Conservation (phyloP, 148 eudicot species). For the Heliosperma pusillum region DNA sequence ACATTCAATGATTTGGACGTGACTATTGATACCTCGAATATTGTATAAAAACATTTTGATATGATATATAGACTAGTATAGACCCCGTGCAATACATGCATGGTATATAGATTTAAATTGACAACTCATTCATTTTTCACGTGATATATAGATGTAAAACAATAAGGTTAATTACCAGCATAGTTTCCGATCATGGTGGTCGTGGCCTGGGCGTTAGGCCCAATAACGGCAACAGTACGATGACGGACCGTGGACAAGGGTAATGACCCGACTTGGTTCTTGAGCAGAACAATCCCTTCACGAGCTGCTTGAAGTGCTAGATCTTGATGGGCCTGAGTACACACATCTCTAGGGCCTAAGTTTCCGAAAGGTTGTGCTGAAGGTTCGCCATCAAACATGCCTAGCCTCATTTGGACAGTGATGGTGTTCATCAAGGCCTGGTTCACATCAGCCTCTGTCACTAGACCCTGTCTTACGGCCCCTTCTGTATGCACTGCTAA, state of each 20-base stretch:
- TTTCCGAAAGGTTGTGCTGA: slow-evolving; percentile 56
- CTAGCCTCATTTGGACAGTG: slow-evolving; percentile 80
- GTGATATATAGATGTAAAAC: not conserved
- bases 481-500: slow-evolving; percentile 65
- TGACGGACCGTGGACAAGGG: slow-evolving; percentile 49
- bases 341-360: slow-evolving; percentile 69
- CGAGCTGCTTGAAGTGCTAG: slow-evolving; percentile 88
- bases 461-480: slow-evolving; percentile 51
- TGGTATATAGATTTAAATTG: too few species aligned
- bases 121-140: too few species aligned
- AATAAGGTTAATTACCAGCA: slow-evolving; percentile 34
- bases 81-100: too few species aligned
- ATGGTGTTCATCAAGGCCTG: slow-evolving; percentile 60
- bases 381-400: slow-evolving; percentile 86
- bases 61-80: too few species aligned
- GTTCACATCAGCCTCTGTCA: slow-evolving; percentile 63
- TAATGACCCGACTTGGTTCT: slow-evolving; percentile 45
- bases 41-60: too few species aligned
- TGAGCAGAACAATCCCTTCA: slow-evolving; percentile 76
- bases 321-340: slow-evolving; percentile 61
- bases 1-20: not conserved
- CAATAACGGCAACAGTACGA: slow-evolving; percentile 49
- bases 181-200: slow-evolving; percentile 63
- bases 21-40: not conserved
- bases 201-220: slow-evolving; percentile 60